Evolutionary conservation across 1,284 basidiomycete species (phyloP).

Genomic region (Anthracocystis panici-leucophaei): DNA sequence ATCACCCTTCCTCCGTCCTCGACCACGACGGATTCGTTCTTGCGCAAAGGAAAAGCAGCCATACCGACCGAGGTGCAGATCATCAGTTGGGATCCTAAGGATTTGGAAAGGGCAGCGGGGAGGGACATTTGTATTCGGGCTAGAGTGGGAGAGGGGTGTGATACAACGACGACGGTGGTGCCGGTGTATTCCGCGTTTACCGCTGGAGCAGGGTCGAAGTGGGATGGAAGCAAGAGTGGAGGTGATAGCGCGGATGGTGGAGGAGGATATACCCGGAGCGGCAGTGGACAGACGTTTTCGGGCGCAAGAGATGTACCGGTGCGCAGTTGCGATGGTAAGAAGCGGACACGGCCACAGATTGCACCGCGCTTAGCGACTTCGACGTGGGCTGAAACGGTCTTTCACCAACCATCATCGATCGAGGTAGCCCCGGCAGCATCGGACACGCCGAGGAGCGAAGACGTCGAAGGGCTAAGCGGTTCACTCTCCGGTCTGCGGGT

Average conservation of each 20-base stretch:
- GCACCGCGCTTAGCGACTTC: not conserved
- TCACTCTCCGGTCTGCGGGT: not conserved
- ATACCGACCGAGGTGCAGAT: constrained; percentile 28
- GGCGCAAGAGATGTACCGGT: not conserved
- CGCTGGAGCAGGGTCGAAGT: not conserved
- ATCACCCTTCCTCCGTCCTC: not conserved
- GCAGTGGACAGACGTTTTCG: constrained; percentile 1
- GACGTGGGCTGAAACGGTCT: too few species aligned
- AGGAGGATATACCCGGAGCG: not conserved
- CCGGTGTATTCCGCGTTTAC: constrained; percentile 22
- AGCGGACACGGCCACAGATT: not conserved
- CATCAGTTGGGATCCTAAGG: constrained; percentile 26
- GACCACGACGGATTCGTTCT: not conserved
- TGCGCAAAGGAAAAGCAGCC: constrained; percentile 4
- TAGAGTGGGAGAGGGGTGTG: not conserved
- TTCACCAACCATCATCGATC: not conserved
- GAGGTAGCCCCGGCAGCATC: not conserved
- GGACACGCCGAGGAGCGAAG: constrained; percentile 18
- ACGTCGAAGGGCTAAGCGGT: constrained; percentile 11
- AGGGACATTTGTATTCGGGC: constrained; percentile 19
- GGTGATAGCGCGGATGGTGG: too few species aligned
- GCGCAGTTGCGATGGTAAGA: not conserved
- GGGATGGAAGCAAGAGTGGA: too few species aligned
- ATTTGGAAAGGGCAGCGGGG: constrained; percentile 7
- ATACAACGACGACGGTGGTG: not conserved